phyloP scores from a whole-genome alignment of 2,329 filamentous ascomycete genomes.

The Xylaria sp. region DNA sequence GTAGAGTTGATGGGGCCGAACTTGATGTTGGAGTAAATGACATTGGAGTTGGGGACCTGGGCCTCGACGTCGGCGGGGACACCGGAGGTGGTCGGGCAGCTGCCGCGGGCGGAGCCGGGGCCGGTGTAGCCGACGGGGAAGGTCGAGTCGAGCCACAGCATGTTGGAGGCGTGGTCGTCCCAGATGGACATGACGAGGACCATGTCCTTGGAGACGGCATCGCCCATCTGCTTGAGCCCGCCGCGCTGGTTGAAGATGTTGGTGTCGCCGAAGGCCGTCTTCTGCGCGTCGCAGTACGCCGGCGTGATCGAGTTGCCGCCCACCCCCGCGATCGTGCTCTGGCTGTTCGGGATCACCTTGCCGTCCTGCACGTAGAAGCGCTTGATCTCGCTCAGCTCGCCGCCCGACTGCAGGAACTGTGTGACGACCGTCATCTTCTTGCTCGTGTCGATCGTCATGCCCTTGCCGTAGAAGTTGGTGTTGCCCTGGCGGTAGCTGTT shows the following conservation, averaged over 20 bases:
- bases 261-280: constrained; percentile 58
- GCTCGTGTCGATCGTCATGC: constrained; percentile 58
- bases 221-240: constrained; percentile 58
- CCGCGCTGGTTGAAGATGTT: constrained; percentile 57
- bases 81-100: constrained; percentile 53
- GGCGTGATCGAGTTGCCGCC: constrained; percentile 52
- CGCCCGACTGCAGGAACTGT: constrained; percentile 58
- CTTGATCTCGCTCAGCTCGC: constrained; percentile 58
- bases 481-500: constrained; percentile 67
- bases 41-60: constrained; percentile 45
- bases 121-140: constrained; percentile 52
- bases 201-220: constrained; percentile 60
- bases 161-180: constrained; percentile 54
- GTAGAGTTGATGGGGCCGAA: constrained; percentile 54
- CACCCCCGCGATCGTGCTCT: constrained; percentile 40
- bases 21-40: constrained; percentile 56
- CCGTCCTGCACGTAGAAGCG: constrained; percentile 65
- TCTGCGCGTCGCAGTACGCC: constrained; percentile 60
- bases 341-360: constrained; percentile 51
- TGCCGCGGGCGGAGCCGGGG: constrained; percentile 53
- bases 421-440: constrained; percentile 64
- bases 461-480: constrained; percentile 62
- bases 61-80: constrained; percentile 51
- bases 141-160: constrained; percentile 64
- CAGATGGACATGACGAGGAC: constrained; percentile 65